These are phyloP conservation scores for Ceratocystis papillata DNA, from an alignment of 2,329 filamentous ascomycete genomes.

Conservation along the genomic window DNA sequence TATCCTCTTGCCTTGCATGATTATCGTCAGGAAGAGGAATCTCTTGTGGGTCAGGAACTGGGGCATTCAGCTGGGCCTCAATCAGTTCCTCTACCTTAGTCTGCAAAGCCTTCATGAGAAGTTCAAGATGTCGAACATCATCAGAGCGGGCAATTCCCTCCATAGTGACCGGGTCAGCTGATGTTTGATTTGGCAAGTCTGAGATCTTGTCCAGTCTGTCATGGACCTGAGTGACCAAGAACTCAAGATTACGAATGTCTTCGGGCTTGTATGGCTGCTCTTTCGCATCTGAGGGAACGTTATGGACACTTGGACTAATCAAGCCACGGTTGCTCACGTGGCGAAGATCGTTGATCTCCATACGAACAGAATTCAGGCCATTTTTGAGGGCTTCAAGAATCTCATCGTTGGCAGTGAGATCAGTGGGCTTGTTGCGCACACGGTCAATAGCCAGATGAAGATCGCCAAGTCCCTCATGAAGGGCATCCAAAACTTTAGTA, in stretches of 20 bases:
- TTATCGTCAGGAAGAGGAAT: constrained; percentile 22
- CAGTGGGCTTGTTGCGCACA: constrained; percentile 65
- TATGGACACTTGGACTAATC: constrained; percentile 42
- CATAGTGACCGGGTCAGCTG: background rate
- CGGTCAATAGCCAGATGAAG: constrained; percentile 67
- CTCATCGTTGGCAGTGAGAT: constrained; percentile 77
- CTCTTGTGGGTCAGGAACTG: constrained; percentile 37
- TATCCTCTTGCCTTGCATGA: constrained; percentile 21
- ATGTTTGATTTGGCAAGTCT: background rate
- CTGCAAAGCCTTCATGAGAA: constrained; percentile 68
- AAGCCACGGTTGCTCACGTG: constrained; percentile 45
- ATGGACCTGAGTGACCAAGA: constrained; percentile 18
- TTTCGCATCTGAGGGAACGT: constrained; percentile 32
- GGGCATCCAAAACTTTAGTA: constrained; percentile 75
- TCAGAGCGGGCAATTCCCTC: constrained; percentile 45
- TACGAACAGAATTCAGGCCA: constrained; percentile 63
- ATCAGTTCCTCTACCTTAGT: constrained; percentile 58
- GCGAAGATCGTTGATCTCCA: constrained; percentile 70
- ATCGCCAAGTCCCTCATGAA: constrained; percentile 77
- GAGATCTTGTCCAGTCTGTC: constrained; percentile 20
- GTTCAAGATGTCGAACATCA: constrained; percentile 77
- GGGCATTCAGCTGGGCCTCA: constrained; percentile 30
- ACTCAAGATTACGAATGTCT: constrained; percentile 21
- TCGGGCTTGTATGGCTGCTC: constrained; percentile 8
- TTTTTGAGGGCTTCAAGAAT: constrained; percentile 77